Percentiles rank a stretch among this genome's conserved stretches.
Conservation (phyloP, 2,329 filamentous ascomycete species). For the Didymella lethalis region DNA sequence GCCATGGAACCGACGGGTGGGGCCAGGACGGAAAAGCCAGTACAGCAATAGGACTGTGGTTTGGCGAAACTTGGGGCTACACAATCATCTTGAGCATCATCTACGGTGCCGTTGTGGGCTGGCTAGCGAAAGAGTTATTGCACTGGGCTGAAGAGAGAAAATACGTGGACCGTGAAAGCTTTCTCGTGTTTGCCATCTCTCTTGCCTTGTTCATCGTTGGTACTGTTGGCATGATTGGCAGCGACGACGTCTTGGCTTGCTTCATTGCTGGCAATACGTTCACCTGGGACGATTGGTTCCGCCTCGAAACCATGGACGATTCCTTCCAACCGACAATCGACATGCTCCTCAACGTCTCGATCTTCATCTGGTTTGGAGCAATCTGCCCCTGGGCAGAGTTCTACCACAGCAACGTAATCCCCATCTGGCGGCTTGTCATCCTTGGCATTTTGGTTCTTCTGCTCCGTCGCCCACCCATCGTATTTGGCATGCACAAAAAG, state of each 20-base stretch:
- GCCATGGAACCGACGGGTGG: conserved; percentile 51
- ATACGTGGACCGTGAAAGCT: conserved; percentile 86
- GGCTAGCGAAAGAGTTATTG: conserved; percentile 80
- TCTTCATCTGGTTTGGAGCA: conserved; percentile 81
- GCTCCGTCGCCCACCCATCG: conserved; percentile 77
- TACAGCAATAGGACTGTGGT: conserved; percentile 80
- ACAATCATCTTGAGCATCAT: conserved; percentile 78
- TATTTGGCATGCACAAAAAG: conserved; percentile 74
- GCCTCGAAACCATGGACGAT: conserved; percentile 86
- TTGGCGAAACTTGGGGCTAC: conserved; percentile 85
- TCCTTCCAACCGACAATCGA: conserved; percentile 94
- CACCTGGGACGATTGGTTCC: conserved; percentile 90
- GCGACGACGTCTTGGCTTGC: conserved; percentile 88
- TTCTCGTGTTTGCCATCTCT: conserved; percentile 84
- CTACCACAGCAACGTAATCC: conserved; percentile 70
- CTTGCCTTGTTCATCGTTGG: conserved; percentile 87
- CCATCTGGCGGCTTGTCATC: conserved; percentile 74
- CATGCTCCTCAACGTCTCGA: conserved; percentile 87
- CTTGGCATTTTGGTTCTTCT: conserved; percentile 80
- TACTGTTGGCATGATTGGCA: conserved; percentile 85
- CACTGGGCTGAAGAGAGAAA: conserved; percentile 83
- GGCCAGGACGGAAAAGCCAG: conserved; percentile 58
- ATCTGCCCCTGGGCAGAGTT: conserved; percentile 83
- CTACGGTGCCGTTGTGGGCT: conserved; percentile 81
- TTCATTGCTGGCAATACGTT: conserved; percentile 93